These are phyloP conservation scores for Ephemerocybe angulata DNA, from an alignment of 768 basidiomycete species.

Conservation along the genomic window DNA sequence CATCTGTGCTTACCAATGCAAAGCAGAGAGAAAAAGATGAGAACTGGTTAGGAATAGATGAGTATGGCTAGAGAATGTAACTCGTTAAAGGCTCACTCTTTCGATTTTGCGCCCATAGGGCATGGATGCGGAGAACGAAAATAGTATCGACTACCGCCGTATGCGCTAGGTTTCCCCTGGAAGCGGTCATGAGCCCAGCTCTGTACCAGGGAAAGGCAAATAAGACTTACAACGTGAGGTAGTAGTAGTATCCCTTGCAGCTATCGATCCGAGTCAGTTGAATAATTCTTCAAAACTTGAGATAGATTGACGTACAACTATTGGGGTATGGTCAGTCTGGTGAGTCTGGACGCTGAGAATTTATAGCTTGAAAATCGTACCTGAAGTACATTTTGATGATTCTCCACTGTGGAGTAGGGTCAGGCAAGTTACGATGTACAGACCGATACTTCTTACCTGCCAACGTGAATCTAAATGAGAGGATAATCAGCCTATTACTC, in stretches of 20 bases:
- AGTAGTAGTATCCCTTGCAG: background rate
- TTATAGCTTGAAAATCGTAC: too few species aligned
- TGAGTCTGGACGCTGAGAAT: too few species aligned
- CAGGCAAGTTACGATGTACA: too few species aligned
- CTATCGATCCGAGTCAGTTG: background rate
- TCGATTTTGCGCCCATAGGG: background rate
- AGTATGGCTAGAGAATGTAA: background rate
- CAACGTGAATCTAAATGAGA: background rate
- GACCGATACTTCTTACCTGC: background rate
- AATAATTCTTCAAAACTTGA: background rate
- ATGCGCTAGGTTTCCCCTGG: background rate
- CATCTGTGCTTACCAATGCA: background rate
- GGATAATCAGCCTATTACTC: background rate
- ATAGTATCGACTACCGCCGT: background rate
- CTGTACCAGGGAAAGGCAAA: background rate
- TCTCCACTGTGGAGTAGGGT: too few species aligned
- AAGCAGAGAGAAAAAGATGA: background rate
- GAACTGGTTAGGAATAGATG: background rate
- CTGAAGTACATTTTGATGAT: too few species aligned
- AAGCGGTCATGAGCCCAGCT: background rate
- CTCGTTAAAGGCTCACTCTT: background rate
- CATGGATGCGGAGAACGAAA: background rate
- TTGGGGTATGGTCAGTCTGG: background rate
- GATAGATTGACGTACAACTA: background rate
- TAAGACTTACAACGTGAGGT: background rate